Base-by-base conservation (phyloP, 805 yeast genomes). In the Metschnikowia corniflorae region DNA sequence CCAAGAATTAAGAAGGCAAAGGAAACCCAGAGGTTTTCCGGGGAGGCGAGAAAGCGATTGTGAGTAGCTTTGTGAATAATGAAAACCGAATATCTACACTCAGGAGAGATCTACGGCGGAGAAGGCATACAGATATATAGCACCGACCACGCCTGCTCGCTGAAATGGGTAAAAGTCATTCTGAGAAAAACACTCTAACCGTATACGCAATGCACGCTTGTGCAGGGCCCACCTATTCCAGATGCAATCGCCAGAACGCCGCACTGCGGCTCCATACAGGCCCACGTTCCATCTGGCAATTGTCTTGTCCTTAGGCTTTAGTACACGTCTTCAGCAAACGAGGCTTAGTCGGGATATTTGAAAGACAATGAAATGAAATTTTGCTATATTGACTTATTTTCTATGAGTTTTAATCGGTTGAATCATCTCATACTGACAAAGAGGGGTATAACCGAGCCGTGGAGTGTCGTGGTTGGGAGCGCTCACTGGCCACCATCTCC, bases 211-310 rank as follows among this genome's bases (percentile, higher is more conserved):
- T 30, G 39, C 39, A 28, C 18, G 30, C 15, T 13, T 19, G n/a
- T 32, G 31, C 36, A 35, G 31, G 40, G 40, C 18, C 27, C 17
- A 31, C 29, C 33, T 37, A 37, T 37, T 37, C 36, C 40, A 37
- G 40, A 37, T 37, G 40, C 36, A 37, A 21, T 19, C 9, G 32
- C 13, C 23, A 29, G 12, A 21, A 35, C 21, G 35, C 34, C 29
- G 22, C 34, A 30, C 31, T 30, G 22, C 19, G 25, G 29, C 21
- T n/a, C n/a, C n/a, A n/a, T n/a, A n/a, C n/a, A n/a, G n/a, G n/a
- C n/a, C n/a, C n/a, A n/a, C n/a, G n/a, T n/a, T n/a, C n/a, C n/a
- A n/a, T n/a, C n/a, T n/a, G n/a, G n/a, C n/a, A n/a, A n/a, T n/a
- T n/a, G n/a, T n/a, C n/a, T n/a, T n/a, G n/a, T n/a, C n/a, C n/a